Conservation (phyloP, 169 alveolate genomes). For the Pseudocohnilembus persalinus region DNA sequence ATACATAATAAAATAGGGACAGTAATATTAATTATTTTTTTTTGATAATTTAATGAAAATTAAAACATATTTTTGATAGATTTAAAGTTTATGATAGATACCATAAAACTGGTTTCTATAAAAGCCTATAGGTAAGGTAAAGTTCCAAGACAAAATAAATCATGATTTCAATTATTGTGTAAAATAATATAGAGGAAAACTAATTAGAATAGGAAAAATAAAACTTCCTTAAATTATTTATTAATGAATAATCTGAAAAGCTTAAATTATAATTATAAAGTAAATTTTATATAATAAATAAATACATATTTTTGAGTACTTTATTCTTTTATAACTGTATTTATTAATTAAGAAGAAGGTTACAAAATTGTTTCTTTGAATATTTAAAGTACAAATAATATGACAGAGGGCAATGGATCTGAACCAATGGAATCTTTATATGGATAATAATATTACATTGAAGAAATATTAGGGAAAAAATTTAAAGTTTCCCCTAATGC, state of each 20-base stretch:
- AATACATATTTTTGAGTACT: background rate
- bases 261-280: background rate
- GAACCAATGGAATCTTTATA: constrained; percentile 15
- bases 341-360: background rate
- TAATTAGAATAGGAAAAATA: background rate
- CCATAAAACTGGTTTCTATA: constrained; percentile 56
- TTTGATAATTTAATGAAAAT: no score
- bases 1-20: background rate
- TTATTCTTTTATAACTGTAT: constrained; percentile 18
- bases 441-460: constrained; percentile 32
- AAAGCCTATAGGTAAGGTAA: constrained; percentile 50
- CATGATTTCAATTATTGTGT: constrained; percentile 30
- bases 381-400: constrained; percentile 1
- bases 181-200: background rate
- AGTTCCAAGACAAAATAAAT: constrained; percentile 52
- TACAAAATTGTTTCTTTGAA: background rate
- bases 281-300: background rate
- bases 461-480: constrained; percentile 35
- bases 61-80: no score
- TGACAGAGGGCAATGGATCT: constrained; percentile 39
- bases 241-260: background rate
- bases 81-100: constrained; percentile 36
- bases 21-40: no score
- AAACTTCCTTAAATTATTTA: background rate
- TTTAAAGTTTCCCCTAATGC: constrained; percentile 64